Conservation (phyloP, 805 yeast species). For the Kregervanrija pseudodelftensis region DNA sequence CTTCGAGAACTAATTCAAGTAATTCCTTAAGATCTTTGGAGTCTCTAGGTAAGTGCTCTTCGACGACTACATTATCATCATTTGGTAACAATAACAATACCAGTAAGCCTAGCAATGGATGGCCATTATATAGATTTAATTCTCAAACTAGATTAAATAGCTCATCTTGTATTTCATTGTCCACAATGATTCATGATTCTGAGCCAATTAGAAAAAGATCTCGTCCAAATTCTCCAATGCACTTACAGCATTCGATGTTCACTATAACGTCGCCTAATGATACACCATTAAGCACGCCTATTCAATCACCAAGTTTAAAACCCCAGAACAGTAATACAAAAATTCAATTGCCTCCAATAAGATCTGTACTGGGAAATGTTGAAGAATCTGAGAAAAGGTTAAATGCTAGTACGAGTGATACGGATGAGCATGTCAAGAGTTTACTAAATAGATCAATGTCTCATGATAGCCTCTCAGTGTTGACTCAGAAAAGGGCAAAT, state of each 20-base stretch:
- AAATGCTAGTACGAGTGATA: constrained; percentile 14
- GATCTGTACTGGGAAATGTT: constrained; percentile 21
- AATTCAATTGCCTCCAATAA: constrained; percentile 27
- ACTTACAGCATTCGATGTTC: constrained; percentile 28
- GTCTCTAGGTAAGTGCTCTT: constrained; percentile 20
- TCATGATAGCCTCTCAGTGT: constrained; percentile 17
- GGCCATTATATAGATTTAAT: constrained; percentile 7
- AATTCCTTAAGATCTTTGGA: constrained; percentile 26
- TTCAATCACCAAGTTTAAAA: constrained; percentile 31
- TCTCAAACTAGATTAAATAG: constrained; percentile 18
- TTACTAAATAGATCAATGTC: constrained; percentile 21
- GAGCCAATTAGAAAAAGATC: constrained; percentile 31
- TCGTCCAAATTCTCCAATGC: constrained; percentile 25
- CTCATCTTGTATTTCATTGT: constrained; percentile 10
- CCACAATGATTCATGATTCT: constrained; percentile 19
- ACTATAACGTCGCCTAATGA: constrained; percentile 29
- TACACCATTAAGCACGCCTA: constrained; percentile 27
- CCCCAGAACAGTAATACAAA: constrained; percentile 13
- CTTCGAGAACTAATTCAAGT: constrained; percentile 27
- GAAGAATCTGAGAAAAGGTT: constrained; percentile 10
- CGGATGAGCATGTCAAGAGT: constrained; percentile 24
- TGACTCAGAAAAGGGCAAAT: background rate
- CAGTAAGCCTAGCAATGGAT: background rate
- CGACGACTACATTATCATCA: constrained; percentile 21
- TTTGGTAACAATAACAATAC: constrained; percentile 9